phyloP scores from a whole-genome alignment of 2,329 filamentous ascomycete species.

The Paracamarosporium sp. region DNA sequence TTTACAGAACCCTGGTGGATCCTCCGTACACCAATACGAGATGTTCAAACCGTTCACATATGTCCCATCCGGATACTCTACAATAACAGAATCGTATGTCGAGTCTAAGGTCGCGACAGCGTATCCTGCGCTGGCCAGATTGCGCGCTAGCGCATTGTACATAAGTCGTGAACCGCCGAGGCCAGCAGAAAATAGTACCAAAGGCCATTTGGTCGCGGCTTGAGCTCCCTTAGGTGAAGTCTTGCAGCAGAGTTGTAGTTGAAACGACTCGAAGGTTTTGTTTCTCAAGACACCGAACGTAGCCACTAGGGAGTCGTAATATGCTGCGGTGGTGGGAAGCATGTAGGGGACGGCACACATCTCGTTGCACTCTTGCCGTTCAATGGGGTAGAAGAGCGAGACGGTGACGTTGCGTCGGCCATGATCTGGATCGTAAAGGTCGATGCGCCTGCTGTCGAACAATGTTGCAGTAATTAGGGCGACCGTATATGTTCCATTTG shows the following conservation, averaged over 20 bases:
- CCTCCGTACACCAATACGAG: not conserved
- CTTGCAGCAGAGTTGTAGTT: not conserved
- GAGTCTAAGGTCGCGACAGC: not conserved
- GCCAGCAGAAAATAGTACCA: not conserved
- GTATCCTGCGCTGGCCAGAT: not conserved
- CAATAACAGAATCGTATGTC: not conserved
- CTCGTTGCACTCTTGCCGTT: not conserved
- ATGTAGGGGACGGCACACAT: not conserved
- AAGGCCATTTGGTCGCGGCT: not conserved
- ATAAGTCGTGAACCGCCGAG: not conserved
- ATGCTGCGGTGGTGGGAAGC: not conserved
- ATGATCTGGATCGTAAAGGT: not conserved
- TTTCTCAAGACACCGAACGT: not conserved
- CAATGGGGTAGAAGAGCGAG: not conserved
- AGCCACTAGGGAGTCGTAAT: not conserved
- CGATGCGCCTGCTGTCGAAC: not conserved
- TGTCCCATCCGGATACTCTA: slow-evolving; percentile 21
- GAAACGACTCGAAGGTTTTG: not conserved
- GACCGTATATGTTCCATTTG: not conserved
- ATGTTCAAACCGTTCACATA: slow-evolving; percentile 33
- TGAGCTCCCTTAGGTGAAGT: not conserved
- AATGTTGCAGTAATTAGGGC: not conserved
- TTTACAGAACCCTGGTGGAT: not conserved
- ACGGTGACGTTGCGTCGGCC: not conserved
- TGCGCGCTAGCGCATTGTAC: not conserved